A percentile compares a stretch with the other conserved stretches of the same genome.
These are phyloP conservation scores for Amylostereum areolatum DNA, from an alignment of 1,284 basidiomycete genomes.

Conservation along the genomic window DNA sequence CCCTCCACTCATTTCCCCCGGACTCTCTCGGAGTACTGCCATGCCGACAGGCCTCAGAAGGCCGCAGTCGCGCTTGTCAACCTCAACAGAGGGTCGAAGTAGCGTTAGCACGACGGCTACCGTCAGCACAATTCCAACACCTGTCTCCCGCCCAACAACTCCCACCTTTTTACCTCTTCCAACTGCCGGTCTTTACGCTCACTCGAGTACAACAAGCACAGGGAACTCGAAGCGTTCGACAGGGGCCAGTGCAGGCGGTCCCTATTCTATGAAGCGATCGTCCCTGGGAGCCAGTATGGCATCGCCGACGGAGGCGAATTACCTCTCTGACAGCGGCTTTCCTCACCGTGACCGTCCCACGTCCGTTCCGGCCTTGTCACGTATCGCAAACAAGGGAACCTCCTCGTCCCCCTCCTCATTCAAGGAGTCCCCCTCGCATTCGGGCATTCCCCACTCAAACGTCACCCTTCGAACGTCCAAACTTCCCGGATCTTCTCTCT, in stretches of 20 bases:
- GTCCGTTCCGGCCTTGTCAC: conserved; percentile 29
- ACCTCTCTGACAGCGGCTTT: conserved; percentile 21
- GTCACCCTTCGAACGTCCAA: conserved; percentile 34
- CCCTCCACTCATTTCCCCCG: conserved; percentile 29
- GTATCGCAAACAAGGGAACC: conserved; percentile 20
- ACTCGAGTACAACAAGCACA: conserved; percentile 23
- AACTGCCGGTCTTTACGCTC: conserved; percentile 39
- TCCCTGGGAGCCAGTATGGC: conserved; percentile 43
- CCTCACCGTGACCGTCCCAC: conserved; percentile 29
- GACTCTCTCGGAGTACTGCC: conserved; percentile 29
- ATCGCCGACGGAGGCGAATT: conserved; percentile 11
- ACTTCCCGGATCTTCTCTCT: conserved; percentile 39
- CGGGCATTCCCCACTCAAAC: conserved; percentile 21
- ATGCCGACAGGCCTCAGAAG: conserved; percentile 41
- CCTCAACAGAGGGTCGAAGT: conserved; percentile 31
- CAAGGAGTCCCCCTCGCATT: conserved; percentile 8
- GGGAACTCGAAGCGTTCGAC: conserved; percentile 53
- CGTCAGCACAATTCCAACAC: conserved; percentile 56
- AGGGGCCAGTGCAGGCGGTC: conserved; percentile 35
- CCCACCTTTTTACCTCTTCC: conserved; percentile 71
- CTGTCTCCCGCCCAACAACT: conserved; percentile 66
- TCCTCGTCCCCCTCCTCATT: conserved; percentile 17
- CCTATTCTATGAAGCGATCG: conserved; percentile 41
- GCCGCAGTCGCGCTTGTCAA: conserved; percentile 67
- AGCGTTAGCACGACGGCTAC: conserved; percentile 51